Evolutionary conservation across 1,284 basidiomycete species (phyloP).

Genomic region (Marasmius fiardii): DNA sequence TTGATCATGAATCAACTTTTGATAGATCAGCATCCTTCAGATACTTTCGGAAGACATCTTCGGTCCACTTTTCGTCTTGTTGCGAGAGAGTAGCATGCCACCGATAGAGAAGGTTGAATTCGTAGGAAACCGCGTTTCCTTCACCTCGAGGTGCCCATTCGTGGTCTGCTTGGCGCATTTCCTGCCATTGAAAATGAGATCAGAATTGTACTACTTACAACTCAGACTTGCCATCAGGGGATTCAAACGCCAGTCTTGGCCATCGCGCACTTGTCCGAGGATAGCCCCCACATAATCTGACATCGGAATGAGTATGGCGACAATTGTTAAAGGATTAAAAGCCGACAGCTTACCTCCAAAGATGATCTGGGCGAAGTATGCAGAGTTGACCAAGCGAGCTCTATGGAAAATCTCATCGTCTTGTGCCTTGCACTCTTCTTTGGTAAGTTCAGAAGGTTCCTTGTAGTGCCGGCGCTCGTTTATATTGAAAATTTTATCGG

Average conservation of each 20-base stretch:
- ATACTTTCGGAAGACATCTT: slow-evolving; percentile 40
- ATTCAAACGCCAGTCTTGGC: slow-evolving; percentile 57
- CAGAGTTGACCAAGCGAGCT: slow-evolving; percentile 72
- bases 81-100: slow-evolving; percentile 72
- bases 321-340: not conserved
- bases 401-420: slow-evolving; percentile 78
- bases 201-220: not conserved
- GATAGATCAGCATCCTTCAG: slow-evolving; percentile 39
- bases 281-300: slow-evolving; percentile 72
- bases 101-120: slow-evolving; percentile 72
- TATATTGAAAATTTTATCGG: slow-evolving; percentile 63
- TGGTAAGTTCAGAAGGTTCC: slow-evolving; percentile 26
- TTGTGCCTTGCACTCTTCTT: slow-evolving; percentile 35
- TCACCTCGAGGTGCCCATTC: slow-evolving; percentile 56
- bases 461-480: slow-evolving; percentile 57
- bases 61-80: slow-evolving; percentile 61
- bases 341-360: slow-evolving; percentile 39
- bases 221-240: slow-evolving; percentile 52
- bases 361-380: slow-evolving; percentile 70
- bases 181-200: slow-evolving; percentile 25
- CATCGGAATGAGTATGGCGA: not conserved
- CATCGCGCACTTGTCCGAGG: slow-evolving; percentile 61
- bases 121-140: slow-evolving; percentile 71
- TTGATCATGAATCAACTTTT: slow-evolving; percentile 25
- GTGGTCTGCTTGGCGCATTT: slow-evolving; percentile 42